phyloP scores from a whole-genome alignment of 2,329 filamentous ascomycete genomes.

The Bipolaris bicolor region DNA sequence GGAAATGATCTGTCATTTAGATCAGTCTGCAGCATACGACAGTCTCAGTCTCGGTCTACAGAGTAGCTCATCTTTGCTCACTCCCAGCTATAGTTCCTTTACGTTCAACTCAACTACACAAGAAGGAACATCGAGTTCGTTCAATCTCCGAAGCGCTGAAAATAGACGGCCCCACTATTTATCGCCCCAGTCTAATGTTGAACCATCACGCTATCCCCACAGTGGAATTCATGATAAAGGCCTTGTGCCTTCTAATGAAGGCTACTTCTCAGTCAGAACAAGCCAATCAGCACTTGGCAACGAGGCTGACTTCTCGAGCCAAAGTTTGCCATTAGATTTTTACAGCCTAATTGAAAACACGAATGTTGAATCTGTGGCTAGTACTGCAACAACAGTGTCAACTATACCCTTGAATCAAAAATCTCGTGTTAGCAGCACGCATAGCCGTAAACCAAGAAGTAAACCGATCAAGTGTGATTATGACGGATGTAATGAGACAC shows the following conservation, averaged over 20 bases:
- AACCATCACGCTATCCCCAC: constrained; percentile 25
- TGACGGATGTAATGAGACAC: constrained; percentile 11
- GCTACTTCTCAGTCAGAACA: constrained; percentile 38
- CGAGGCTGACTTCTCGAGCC: constrained; percentile 30
- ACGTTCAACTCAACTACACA: constrained; percentile 17
- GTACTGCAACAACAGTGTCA: constrained; percentile 22
- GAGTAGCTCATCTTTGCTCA: constrained; percentile 20
- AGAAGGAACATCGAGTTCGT: constrained; percentile 39
- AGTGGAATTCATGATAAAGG: constrained; percentile 34
- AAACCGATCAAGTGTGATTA: background rate
- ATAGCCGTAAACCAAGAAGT: constrained; percentile 20
- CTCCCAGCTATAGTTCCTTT: constrained; percentile 11
- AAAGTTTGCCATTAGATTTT: constrained; percentile 28
- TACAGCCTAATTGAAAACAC: constrained; percentile 24
- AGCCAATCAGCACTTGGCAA: constrained; percentile 41
- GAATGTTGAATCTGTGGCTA: constrained; percentile 22
- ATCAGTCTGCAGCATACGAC: constrained; percentile 5
- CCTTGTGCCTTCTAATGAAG: constrained; percentile 37
- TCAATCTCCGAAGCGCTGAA: constrained; percentile 25
- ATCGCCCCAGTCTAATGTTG: constrained; percentile 17
- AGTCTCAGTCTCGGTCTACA: constrained; percentile 17
- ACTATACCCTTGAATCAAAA: constrained; percentile 29
- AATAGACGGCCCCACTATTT: constrained; percentile 5
- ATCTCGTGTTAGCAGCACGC: constrained; percentile 37
- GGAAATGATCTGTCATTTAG: constrained; percentile 9